Base-by-base conservation (phyloP, 169 alveolate genomes). In the Babesia sp. region DNA sequence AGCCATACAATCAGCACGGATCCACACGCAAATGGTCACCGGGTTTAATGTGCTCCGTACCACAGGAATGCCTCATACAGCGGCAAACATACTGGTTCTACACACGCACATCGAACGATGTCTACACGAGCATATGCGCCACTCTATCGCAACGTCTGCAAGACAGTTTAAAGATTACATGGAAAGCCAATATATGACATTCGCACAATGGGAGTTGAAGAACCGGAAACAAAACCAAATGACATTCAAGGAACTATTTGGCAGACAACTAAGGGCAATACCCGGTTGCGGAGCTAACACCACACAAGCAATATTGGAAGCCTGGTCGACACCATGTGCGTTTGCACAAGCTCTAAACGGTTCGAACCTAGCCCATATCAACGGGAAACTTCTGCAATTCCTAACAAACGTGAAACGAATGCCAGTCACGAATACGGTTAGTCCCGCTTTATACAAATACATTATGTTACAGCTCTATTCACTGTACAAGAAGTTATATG, bases 311-410 rank as follows among this genome's bases (percentile, higher is more conserved):
- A 81, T 91, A 22, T 77, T 91, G 26, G 68, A 75, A 5, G 51
- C 83, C 24, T 91, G 95, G 95, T 93, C 95, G 29, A 90, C 95
- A 9, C 95, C 95, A 8, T 56, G 70, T 64, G 58, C 61, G 28
- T 69, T 91, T 72, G 50, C 83, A 28, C 57, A 54, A 39, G 91
- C 85, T 4, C 60, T 89, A 2, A 58, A 37, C 29, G 34, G 31
- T 7, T 45, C 74, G n/a, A 70, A 56, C 58, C 70, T 79, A 24
- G 71, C 64, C 5, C 59, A 79, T 28, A 69, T 79, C 50, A 79
- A 79, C 54, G 58, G 28, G 41, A 55, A 36, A 34, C 64, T 77
- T 16, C 26, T 29, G 37, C 26, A 29, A 33, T 1, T 46, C n/a
- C 39, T 42, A 3, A 9, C 31, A 57, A 66, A 46, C 50, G 54